Evolutionary conservation across 2,329 filamentous ascomycete genomes (phyloP).

Genomic region (Pseudocercospora eumusae): DNA sequence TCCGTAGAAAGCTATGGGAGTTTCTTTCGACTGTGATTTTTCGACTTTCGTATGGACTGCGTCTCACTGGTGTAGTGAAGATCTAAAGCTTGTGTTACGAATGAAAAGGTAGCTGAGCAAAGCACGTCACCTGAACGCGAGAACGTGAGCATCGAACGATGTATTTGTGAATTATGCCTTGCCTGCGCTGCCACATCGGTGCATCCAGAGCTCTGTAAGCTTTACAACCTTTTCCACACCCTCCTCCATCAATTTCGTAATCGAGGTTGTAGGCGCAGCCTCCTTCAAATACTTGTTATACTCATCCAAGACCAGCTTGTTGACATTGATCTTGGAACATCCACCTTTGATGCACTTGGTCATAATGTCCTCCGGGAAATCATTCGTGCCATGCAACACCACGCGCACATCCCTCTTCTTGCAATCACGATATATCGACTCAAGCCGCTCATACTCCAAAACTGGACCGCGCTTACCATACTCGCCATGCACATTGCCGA

Average conservation of each 20-base stretch:
- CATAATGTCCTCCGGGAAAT: slow-evolving; percentile 55
- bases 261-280: slow-evolving; percentile 23
- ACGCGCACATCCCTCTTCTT: slow-evolving; percentile 46
- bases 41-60: too few species aligned
- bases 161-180: slow-evolving; percentile 19
- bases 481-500: slow-evolving; percentile 40
- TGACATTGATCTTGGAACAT: slow-evolving; percentile 61
- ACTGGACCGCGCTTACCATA: slow-evolving; percentile 39
- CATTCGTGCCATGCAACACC: slow-evolving; percentile 61
- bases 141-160: not conserved
- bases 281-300: slow-evolving; percentile 36
- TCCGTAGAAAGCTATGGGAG: slow-evolving; percentile 17
- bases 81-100: too few species aligned
- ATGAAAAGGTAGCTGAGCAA: too few species aligned
- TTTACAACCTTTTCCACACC: slow-evolving; percentile 28
- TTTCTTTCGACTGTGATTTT: not conserved
- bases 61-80: too few species aligned
- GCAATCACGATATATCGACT: slow-evolving; percentile 42
- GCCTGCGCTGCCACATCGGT: slow-evolving; percentile 26
- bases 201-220: slow-evolving; percentile 30
- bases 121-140: not conserved
- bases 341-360: slow-evolving; percentile 54
- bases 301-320: slow-evolving; percentile 53
- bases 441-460: slow-evolving; percentile 41
- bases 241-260: slow-evolving; percentile 32